phyloP scores from a whole-genome alignment of 768 basidiomycete genomes.

The Leccinum incarnatum region DNA sequence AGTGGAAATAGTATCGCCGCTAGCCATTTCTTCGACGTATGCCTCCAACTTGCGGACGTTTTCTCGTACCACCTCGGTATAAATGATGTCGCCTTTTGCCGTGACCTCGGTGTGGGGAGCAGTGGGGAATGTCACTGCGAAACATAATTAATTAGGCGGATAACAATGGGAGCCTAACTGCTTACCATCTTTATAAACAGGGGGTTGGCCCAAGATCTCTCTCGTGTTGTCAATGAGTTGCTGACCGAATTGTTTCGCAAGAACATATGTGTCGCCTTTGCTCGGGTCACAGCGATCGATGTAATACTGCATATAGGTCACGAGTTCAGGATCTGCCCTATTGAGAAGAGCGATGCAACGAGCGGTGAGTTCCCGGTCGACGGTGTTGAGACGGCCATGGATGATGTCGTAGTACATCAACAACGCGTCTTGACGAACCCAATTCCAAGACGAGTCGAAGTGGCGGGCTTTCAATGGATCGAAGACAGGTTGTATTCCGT shows the following conservation, averaged over 20 bases:
- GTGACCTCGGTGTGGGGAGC: constrained; percentile 95
- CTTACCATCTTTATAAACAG: constrained; percentile 93
- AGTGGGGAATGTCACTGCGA: constrained; percentile 92
- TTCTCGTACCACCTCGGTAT: constrained; percentile 92
- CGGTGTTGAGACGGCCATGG: constrained; percentile 88
- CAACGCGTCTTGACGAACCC: constrained; percentile 96
- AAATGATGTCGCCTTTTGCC: constrained; percentile 90
- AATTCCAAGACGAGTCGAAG: constrained; percentile 99
- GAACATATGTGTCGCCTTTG: constrained; percentile 86
- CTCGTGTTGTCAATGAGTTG: constrained; percentile 92
- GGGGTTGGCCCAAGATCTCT: constrained; percentile 79
- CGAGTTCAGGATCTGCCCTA: constrained; percentile 88
- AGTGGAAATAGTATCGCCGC: constrained; percentile 80
- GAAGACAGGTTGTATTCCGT: constrained; percentile 93
- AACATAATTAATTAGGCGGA: neutral
- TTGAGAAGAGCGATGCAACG: constrained; percentile 98
- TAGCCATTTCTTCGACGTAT: constrained; percentile 98
- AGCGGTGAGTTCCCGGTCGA: constrained; percentile 95
- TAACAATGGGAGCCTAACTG: constrained; percentile 7
- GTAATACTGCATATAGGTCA: constrained; percentile 94
- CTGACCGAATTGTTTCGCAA: constrained; percentile 98
- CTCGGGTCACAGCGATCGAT: constrained; percentile 79
- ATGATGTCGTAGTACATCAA: constrained; percentile 99
- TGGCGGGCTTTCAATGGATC: constrained; percentile 94
- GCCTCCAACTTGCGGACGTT: constrained; percentile 97